Conservation (phyloP, 2,329 filamentous ascomycete species). For the Madurella fahalii region DNA sequence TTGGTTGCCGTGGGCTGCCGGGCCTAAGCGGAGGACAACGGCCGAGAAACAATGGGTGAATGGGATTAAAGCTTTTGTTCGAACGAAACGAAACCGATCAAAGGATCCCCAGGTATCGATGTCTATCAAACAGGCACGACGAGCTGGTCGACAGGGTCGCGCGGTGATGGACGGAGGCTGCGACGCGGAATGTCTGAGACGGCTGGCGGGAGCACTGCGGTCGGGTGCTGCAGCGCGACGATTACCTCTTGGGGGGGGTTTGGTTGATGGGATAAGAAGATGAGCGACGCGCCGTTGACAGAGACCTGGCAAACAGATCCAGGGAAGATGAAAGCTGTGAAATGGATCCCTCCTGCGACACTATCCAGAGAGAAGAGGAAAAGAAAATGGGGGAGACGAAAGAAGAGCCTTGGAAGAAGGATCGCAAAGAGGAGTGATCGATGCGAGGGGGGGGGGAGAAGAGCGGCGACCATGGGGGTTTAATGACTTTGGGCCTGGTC, state of each 20-base stretch:
- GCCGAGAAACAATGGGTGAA: constrained; percentile 34
- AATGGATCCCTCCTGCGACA: constrained; percentile 32
- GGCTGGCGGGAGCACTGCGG: constrained; percentile 23
- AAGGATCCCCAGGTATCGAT: constrained; percentile 31
- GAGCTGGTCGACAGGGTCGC: constrained; percentile 27
- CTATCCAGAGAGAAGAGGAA: constrained; percentile 30
- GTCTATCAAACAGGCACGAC: constrained; percentile 32
- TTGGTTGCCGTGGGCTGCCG: constrained; percentile 19
- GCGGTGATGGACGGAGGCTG: constrained; percentile 31
- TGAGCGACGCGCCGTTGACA: constrained; percentile 6
- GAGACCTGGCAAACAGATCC: constrained; percentile 16
- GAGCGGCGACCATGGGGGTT: constrained; percentile 38
- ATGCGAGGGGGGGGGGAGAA: constrained; percentile 32
- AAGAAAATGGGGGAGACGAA: constrained; percentile 35
- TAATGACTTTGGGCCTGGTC: constrained; percentile 34
- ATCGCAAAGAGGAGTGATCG: constrained; percentile 35
- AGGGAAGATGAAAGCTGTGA: constrained; percentile 4
- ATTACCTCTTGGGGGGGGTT: constrained; percentile 33
- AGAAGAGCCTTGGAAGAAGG: constrained; percentile 39
- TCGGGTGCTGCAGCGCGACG: constrained; percentile 34
- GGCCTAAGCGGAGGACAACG: constrained; percentile 21
- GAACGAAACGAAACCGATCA: constrained; percentile 40
- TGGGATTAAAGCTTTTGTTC: constrained; percentile 38
- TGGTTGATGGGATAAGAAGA: constrained; percentile 19
- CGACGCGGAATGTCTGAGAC: constrained; percentile 36